Evolutionary conservation across 1,139 yeast genomes (phyloP).

Genomic region (Schwanniomyces etchellsii): DNA sequence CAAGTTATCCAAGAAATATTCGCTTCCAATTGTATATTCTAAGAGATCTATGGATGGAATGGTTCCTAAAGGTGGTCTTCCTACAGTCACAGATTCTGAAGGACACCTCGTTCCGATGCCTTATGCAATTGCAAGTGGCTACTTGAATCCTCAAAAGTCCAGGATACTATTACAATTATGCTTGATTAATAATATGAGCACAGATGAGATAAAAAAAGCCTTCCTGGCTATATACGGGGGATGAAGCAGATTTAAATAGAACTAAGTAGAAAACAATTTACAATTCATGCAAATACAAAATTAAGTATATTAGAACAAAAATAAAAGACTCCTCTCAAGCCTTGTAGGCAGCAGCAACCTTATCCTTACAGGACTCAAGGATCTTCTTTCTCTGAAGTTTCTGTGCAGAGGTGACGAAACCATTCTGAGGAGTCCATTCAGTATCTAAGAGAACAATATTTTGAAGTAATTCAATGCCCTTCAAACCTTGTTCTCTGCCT

Average conservation of each 20-base stretch:
- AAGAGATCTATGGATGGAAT: slow-evolving; percentile 61
- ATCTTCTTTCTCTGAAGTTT: slow-evolving; percentile 94
- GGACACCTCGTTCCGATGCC: slow-evolving; percentile 2
- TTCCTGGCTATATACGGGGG: slow-evolving; percentile 38
- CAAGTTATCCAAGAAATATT: slow-evolving; percentile 21
- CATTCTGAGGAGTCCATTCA: slow-evolving; percentile 98
- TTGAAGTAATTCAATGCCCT: slow-evolving; percentile 78
- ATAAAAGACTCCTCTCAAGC: background rate
- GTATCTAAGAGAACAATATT: slow-evolving; percentile 77
- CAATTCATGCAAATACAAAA: background rate
- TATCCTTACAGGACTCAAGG: slow-evolving; percentile 53
- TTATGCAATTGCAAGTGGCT: slow-evolving; percentile 50
- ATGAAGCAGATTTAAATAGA: background rate
- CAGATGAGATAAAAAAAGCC: slow-evolving; percentile 36
- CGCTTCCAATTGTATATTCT: slow-evolving; percentile 53
- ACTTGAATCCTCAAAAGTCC: slow-evolving; percentile 63
- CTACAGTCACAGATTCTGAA: slow-evolving; percentile 15
- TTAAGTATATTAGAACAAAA: background rate
- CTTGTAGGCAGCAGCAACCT: slow-evolving; percentile 54
- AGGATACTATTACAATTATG: slow-evolving; percentile 58
- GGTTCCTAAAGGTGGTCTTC: slow-evolving; percentile 37
- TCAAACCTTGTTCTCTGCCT: slow-evolving; percentile 75
- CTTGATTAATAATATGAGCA: slow-evolving; percentile 35
- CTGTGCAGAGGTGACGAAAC: slow-evolving; percentile 91
- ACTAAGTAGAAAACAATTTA: background rate